phyloP scores from a whole-genome alignment of 352 stramenopile species.

The Aphanomyces cochlioides region DNA sequence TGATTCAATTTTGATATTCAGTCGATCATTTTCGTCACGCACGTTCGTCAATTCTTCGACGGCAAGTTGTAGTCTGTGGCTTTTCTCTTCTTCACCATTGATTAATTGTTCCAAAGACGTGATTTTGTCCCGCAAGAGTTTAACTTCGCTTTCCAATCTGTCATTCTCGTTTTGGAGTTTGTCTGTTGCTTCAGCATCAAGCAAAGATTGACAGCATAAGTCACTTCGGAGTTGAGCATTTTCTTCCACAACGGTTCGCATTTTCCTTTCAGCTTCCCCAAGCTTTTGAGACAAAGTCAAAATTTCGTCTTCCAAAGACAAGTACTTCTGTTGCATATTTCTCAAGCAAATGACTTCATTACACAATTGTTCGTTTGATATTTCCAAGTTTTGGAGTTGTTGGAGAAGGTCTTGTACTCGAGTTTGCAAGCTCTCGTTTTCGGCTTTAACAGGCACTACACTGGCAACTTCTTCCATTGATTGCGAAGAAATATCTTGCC shows the following conservation, averaged over 20 bases:
- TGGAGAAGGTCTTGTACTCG: neutral
- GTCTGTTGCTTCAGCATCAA: conserved; percentile 10
- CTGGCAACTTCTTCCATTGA: neutral
- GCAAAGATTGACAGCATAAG: neutral
- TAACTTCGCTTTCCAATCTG: neutral
- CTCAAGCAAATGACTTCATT: neutral
- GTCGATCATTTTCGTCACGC: neutral
- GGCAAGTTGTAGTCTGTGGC: neutral
- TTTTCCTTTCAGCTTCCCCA: neutral
- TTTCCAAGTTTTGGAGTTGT: neutral
- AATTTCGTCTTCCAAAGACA: neutral
- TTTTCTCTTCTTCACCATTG: neutral
- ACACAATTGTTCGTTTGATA: neutral
- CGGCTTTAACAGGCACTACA: neutral
- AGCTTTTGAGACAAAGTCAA: neutral
- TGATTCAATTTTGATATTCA: neutral
- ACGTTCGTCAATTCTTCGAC: neutral
- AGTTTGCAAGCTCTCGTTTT: conserved; percentile 8
- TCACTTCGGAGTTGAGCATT: conserved; percentile 12
- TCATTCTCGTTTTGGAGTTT: neutral
- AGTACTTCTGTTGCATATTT: neutral
- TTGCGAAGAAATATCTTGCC: conserved; percentile 10
- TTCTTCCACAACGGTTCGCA: neutral
- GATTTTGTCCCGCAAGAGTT: neutral
- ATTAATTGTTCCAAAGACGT: conserved; percentile 1